Evolutionary conservation across 352 stramenopile species (phyloP).

Genomic region (Phytophthora pistaciae): DNA sequence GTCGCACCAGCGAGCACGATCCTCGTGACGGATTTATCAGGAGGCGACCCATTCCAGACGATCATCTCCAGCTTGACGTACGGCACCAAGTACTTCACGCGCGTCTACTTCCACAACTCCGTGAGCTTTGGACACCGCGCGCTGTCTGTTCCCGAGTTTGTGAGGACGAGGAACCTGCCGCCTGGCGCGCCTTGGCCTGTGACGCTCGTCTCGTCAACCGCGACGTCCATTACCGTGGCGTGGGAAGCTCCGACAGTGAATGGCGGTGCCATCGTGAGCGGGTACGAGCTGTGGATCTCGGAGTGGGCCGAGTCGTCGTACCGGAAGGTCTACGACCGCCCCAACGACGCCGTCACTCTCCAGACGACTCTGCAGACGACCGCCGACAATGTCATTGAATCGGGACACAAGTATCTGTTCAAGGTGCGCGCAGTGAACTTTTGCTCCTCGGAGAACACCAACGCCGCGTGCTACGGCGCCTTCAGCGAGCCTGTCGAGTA

Average conservation of each 20-base stretch:
- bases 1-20: slow-evolving; percentile 48
- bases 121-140: slow-evolving; percentile 84
- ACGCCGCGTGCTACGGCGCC: slow-evolving; percentile 85
- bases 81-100: slow-evolving; percentile 92
- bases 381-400: slow-evolving; percentile 91
- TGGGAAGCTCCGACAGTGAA: slow-evolving; percentile 93
- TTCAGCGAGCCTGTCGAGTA: slow-evolving; percentile 93
- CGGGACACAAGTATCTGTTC: slow-evolving; percentile 93
- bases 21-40: slow-evolving; percentile 82
- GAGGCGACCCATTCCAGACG: slow-evolving; percentile 73
- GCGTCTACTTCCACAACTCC: slow-evolving; percentile 91
- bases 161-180: slow-evolving; percentile 89
- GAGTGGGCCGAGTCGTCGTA: slow-evolving; percentile 91
- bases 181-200: slow-evolving; percentile 89
- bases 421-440: slow-evolving; percentile 96
- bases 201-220: slow-evolving; percentile 88
- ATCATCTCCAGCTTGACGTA: slow-evolving; percentile 78
- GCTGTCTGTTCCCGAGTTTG: slow-evolving; percentile 77
- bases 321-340: slow-evolving; percentile 95
- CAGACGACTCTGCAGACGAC: slow-evolving; percentile 81
- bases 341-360: slow-evolving; percentile 76
- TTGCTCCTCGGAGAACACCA: slow-evolving; percentile 79
- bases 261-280: slow-evolving; percentile 92
- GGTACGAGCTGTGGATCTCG: slow-evolving; percentile 97
- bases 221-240: slow-evolving; percentile 91